Conservation (phyloP, 306 rosid genomes). For the Corylus americana region DNA sequence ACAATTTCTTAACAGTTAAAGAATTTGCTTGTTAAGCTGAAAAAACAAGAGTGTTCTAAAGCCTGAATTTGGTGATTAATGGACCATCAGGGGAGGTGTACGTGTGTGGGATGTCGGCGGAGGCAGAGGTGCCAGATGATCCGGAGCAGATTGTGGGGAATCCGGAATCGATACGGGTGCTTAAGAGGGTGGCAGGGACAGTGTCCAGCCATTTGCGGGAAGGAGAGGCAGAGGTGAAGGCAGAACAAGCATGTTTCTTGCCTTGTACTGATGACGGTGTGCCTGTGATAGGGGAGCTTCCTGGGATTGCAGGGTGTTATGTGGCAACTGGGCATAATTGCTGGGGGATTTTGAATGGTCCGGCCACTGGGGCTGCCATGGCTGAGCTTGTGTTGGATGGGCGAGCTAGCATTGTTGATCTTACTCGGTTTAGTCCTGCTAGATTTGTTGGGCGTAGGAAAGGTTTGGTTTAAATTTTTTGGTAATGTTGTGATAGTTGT, state of each 20-base stretch:
- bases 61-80: conserved; percentile 5
- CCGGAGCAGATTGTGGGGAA: conserved; percentile 59
- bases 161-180: conserved; percentile 53
- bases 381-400: conserved; percentile 86
- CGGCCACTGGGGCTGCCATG: conserved; percentile 89
- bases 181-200: conserved; percentile 72
- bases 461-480: neutral
- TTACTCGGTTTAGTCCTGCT: conserved; percentile 62
- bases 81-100: conserved; percentile 82
- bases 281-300: conserved; percentile 77
- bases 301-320: conserved; percentile 62
- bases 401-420: conserved; percentile 64
- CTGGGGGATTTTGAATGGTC: conserved; percentile 94
- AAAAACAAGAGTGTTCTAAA: neutral
- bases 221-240: conserved; percentile 66
- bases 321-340: conserved; percentile 89
- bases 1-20: neutral
- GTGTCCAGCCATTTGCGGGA: conserved; percentile 75
- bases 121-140: conserved; percentile 74
- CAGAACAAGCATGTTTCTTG: conserved; percentile 88
- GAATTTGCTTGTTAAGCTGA: neutral
- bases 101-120: conserved; percentile 75
- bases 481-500: neutral
- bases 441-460: conserved; percentile 48
- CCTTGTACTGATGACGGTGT: conserved; percentile 71